phyloP scores from a whole-genome alignment of 129 eudicot species.

The Erigeron canadensis region DNA sequence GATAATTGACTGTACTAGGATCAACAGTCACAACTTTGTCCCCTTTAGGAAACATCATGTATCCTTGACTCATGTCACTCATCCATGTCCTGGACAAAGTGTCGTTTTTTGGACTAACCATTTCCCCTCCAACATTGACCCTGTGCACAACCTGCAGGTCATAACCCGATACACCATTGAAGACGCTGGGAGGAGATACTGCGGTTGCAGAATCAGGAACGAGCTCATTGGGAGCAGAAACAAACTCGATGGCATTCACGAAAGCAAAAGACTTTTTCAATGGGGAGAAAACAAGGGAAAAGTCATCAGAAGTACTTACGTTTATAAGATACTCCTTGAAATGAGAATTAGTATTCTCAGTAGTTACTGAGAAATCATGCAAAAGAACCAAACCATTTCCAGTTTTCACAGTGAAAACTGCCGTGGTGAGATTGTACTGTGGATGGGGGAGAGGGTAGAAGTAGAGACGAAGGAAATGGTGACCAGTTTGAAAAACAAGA shows the following conservation, averaged over 20 bases:
- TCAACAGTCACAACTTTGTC: slow-evolving; percentile 48
- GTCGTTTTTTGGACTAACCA: slow-evolving; percentile 63
- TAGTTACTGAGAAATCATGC: slow-evolving; percentile 64
- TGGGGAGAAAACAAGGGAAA: slow-evolving; percentile 76
- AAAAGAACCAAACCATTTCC: slow-evolving; percentile 60
- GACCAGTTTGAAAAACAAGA: slow-evolving; percentile 61
- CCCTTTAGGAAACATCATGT: slow-evolving; percentile 61
- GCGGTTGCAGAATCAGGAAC: slow-evolving; percentile 65
- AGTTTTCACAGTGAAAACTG: slow-evolving; percentile 68
- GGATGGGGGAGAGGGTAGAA: slow-evolving; percentile 72
- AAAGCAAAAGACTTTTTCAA: slow-evolving; percentile 72
- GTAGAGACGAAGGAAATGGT: slow-evolving; percentile 72
- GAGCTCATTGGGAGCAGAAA: slow-evolving; percentile 74
- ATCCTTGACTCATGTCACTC: slow-evolving; percentile 43
- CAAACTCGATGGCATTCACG: slow-evolving; percentile 81
- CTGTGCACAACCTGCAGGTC: slow-evolving; percentile 68
- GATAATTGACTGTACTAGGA: slow-evolving; percentile 48
- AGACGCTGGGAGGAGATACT: slow-evolving; percentile 52
- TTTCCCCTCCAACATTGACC: slow-evolving; percentile 80
- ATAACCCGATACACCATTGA: slow-evolving; percentile 45
- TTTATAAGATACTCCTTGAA: slow-evolving; percentile 83
- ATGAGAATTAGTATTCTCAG: slow-evolving; percentile 23
- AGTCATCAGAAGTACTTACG: slow-evolving; percentile 48
- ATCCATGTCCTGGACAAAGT: slow-evolving; percentile 81
- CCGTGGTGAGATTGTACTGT: slow-evolving; percentile 53